phyloP scores from a whole-genome alignment of 2,329 filamentous ascomycete species.

The Trichoderma koningiopsis region DNA sequence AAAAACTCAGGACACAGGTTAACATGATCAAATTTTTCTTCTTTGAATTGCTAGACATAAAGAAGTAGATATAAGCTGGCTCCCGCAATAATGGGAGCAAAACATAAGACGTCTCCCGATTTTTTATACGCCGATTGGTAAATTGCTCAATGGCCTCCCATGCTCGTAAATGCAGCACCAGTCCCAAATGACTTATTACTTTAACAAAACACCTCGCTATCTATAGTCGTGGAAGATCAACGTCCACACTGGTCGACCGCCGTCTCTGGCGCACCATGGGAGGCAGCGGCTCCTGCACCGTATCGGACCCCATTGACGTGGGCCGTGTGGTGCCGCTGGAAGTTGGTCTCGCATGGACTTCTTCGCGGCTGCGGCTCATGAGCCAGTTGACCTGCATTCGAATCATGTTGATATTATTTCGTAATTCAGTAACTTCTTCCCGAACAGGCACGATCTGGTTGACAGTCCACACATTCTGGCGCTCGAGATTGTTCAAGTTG shows the following conservation, averaged over 20 bases:
- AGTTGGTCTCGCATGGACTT: constrained; percentile 44
- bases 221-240: constrained; percentile 44
- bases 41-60: neutral
- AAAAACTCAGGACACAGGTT: neutral
- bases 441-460: constrained; percentile 64
- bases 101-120: constrained; percentile 2
- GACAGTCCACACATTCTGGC: constrained; percentile 62
- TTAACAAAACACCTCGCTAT: neutral
- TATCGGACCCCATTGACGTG: constrained; percentile 38
- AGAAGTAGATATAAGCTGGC: neutral
- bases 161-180: constrained; percentile 7
- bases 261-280: constrained; percentile 40
- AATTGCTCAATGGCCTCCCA: neutral
- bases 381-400: constrained; percentile 63
- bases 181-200: constrained; percentile 6
- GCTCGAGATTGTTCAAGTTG: constrained; percentile 59
- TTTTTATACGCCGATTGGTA: constrained; percentile 13
- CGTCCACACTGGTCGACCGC: constrained; percentile 43
- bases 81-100: neutral
- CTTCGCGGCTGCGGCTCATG: constrained; percentile 55
- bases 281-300: constrained; percentile 32
- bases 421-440: constrained; percentile 62
- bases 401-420: constrained; percentile 59
- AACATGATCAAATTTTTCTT: neutral
- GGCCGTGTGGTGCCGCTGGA: constrained; percentile 39